Evolutionary conservation across 257 asterid genomes (phyloP).

Genomic region (Catharanthus roseus): DNA sequence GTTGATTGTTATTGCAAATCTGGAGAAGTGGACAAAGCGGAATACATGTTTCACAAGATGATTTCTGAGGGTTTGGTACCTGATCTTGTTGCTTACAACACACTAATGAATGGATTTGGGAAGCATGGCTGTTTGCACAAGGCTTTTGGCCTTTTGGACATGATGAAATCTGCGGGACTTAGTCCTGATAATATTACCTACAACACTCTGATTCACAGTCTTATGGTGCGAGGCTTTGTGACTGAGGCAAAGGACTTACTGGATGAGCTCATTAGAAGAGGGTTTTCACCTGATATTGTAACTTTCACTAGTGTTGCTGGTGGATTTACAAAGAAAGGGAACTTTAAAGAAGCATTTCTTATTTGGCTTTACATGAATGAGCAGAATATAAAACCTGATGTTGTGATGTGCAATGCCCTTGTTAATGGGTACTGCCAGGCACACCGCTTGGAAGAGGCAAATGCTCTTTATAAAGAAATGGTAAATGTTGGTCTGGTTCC

Average conservation of each 20-base stretch:
- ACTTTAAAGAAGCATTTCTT: constrained; percentile 23
- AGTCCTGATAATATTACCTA: constrained; percentile 23
- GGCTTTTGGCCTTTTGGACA: constrained; percentile 23
- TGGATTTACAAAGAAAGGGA: constrained; percentile 23
- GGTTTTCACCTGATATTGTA: constrained; percentile 26
- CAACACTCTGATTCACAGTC: constrained; percentile 22
- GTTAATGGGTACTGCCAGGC: constrained; percentile 20
- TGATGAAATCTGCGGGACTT: constrained; percentile 22
- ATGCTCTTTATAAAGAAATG: constrained; percentile 20
- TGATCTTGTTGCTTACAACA: constrained; percentile 20
- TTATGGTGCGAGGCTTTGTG: constrained; percentile 17
- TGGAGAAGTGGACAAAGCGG: constrained; percentile 17
- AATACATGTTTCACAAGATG: constrained; percentile 20
- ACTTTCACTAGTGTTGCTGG: constrained; percentile 19
- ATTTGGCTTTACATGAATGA: constrained; percentile 21
- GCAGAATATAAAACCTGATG: constrained; percentile 21
- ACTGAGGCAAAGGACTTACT: constrained; percentile 23
- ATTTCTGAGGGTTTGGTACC: constrained; percentile 16
- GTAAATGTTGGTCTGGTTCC: constrained; percentile 21
- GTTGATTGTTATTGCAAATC: constrained; percentile 20
- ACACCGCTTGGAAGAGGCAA: constrained; percentile 19
- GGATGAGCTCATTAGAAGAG: constrained; percentile 21
- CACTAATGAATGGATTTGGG: constrained; percentile 25
- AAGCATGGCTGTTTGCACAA: constrained; percentile 20
- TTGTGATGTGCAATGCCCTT: constrained; percentile 22